Conservation (phyloP, 139 green algal species). For the Pseudopediastrum boryanum region DNA sequence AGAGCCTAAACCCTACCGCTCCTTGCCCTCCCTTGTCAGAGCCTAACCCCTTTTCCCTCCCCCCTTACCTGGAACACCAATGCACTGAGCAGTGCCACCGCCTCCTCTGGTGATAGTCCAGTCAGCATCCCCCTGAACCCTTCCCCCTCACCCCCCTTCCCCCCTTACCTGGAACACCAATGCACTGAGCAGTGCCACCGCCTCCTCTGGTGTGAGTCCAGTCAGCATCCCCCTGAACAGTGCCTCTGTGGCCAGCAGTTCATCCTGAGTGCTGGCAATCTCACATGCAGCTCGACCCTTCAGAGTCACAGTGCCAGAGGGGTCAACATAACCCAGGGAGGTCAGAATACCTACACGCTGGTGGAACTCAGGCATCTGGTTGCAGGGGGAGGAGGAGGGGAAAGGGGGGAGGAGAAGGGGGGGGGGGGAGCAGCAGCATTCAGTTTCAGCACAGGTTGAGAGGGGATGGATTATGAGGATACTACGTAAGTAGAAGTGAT, state of each 20-base stretch:
- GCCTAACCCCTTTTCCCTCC: no score
- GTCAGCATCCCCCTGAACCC: constrained; percentile 84
- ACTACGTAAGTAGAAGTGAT: no score
- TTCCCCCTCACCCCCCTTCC: neutral
- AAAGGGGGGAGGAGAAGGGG: neutral
- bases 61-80: constrained; percentile 91
- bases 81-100: constrained; percentile 88
- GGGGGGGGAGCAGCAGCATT: neutral
- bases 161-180: constrained; percentile 91
- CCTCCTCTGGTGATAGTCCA: constrained; percentile 82
- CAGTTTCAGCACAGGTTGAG: neutral
- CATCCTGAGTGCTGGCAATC: constrained; percentile 88
- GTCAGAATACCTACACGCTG: constrained; percentile 78
- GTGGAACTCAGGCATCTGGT: constrained; percentile 91
- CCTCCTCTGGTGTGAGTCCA: constrained; percentile 82
- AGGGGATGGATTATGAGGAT: no score
- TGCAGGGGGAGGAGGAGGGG: neutral
- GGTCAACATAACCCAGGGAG: constrained; percentile 81
- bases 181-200: constrained; percentile 88
- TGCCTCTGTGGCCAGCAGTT: constrained; percentile 92
- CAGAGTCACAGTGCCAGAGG: constrained; percentile 78
- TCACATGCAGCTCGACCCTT: constrained; percentile 91
- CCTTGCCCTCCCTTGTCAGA: no score
- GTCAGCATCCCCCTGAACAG: constrained; percentile 87
- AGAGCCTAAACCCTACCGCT: no score